Evolutionary conservation across 306 rosid genomes (phyloP).

Genomic region (Fragaria iinumae): DNA sequence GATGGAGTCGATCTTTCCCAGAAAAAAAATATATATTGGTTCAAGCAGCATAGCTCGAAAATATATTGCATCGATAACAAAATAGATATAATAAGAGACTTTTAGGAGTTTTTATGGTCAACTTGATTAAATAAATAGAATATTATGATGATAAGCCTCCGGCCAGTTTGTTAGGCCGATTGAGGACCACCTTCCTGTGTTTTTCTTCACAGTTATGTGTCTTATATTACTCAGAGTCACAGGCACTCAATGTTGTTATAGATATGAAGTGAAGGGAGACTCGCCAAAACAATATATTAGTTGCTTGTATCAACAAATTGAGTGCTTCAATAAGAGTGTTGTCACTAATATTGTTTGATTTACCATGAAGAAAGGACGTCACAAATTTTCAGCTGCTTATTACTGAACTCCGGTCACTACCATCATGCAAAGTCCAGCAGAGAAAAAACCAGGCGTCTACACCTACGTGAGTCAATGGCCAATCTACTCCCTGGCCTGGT

Average conservation of each 20-base stretch:
- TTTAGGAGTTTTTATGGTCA: not conserved
- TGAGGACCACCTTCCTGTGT: not conserved
- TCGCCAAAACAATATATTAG: not conserved
- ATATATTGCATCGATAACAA: not conserved
- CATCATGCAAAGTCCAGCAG: slow-evolving; percentile 40
- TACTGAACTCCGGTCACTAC: not conserved
- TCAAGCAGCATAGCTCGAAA: not conserved
- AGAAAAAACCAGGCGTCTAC: slow-evolving; percentile 40
- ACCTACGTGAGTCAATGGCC: slow-evolving; percentile 60
- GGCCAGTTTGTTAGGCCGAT: not conserved
- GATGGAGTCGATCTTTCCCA: not conserved
- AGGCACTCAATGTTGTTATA: too few species aligned
- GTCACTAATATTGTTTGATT: not conserved
- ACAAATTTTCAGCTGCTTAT: not conserved
- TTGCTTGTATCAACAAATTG: not conserved
- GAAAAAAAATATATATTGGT: not conserved
- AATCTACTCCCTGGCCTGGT: slow-evolving; percentile 55
- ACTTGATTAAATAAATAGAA: not conserved
- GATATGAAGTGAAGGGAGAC: not conserved
- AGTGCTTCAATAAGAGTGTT: not conserved
- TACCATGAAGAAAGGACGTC: slow-evolving; percentile 1
- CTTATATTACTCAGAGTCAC: too few species aligned
- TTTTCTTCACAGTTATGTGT: too few species aligned
- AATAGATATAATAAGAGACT: not conserved
- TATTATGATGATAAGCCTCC: not conserved